Base-by-base conservation (phyloP, 208 protist species). In the Herpetomonas tarakana region DNA sequence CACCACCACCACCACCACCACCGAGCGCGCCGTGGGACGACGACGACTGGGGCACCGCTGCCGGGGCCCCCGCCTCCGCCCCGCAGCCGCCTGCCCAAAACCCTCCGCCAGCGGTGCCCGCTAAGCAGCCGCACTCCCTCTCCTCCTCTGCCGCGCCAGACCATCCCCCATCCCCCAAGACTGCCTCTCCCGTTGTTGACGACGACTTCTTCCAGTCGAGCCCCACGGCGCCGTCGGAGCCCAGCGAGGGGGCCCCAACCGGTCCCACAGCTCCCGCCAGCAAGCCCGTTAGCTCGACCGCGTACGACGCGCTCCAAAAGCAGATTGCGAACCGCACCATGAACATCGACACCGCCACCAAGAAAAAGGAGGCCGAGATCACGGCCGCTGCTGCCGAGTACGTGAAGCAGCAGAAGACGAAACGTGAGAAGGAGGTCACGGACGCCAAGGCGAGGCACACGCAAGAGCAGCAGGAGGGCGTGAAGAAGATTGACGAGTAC, bases 261-360 rank as follows among this genome's bases (percentile, higher is more conserved):
- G 3, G 25, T 25, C 9, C 58, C 9, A 38, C 28, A 46, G 35
- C 26, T 2, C 64, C 64, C 2, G 56, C 24, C 12, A 19, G 46
- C 52, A 60, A 58, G 62, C 31, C 51, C 2, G 35, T 51, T 1
- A 49, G 50, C 45, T 46, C 58, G 3, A 62, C 62, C 9, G 71
- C 67, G 27, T 54, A 75, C 25, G 75, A 90, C n/a, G 80, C 67
- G 21, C 71, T 87, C 30, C 71, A 85, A 0, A 78, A 79, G 65
- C 66, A 85, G 53, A 84, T 94, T 26, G 62, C 74, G 14, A 74
- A 52, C 27, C 77, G 88, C 58, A 91, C 82, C 28, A 70, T 74
- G 27, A 60, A 59, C 25, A 72, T 77, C 29, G 88, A 94, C 62
- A 57, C 71, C 7, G 72, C 73, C 21, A 86, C 79, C 18, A 78